phyloP scores from a whole-genome alignment of 2,329 filamentous ascomycete genomes.

The Trichophyton schoenleinii region DNA sequence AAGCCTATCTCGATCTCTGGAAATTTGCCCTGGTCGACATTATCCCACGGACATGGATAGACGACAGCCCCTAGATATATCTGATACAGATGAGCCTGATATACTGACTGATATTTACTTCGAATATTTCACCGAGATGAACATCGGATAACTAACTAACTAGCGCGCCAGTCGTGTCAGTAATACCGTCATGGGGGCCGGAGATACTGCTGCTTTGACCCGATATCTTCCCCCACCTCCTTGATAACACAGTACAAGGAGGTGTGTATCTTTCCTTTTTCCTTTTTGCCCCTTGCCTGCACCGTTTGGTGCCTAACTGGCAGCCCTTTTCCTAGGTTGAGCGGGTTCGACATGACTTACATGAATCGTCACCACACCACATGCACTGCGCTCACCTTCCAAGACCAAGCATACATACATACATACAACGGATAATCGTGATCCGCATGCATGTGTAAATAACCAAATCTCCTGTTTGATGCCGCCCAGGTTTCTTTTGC shows the following conservation, averaged over 20 bases:
- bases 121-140: not conserved
- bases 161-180: not conserved
- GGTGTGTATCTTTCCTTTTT: not conserved
- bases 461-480: conserved; percentile 1
- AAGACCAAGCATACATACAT: too few species aligned
- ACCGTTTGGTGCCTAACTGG: not conserved
- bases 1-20: conserved; percentile 5
- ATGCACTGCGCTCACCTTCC: not conserved
- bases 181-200: not conserved
- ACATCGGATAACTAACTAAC: not conserved
- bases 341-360: not conserved
- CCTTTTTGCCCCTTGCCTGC: not conserved
- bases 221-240: not conserved
- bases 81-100: not conserved
- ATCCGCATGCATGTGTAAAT: conserved; percentile 3
- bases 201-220: not conserved
- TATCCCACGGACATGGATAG: conserved; percentile 5
- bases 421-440: not conserved
- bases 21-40: not conserved
- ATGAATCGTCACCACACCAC: not conserved
- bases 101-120: not conserved
- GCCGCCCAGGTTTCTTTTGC: not conserved
- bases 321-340: not conserved
- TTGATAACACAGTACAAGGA: not conserved
- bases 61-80: not conserved